phyloP scores from a whole-genome alignment of 257 asterid species.

The Salvia hispanica region DNA sequence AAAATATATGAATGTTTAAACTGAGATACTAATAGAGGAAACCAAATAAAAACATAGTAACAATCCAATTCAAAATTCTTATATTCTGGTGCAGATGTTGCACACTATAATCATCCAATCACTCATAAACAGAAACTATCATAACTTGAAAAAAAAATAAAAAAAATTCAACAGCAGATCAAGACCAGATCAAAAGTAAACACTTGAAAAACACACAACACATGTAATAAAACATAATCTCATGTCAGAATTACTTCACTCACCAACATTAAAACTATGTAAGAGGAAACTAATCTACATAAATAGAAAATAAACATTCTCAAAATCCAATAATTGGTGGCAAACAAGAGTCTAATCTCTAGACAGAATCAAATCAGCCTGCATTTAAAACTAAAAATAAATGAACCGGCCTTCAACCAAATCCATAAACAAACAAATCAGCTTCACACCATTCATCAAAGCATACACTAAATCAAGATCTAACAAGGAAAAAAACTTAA shows the following conservation, averaged over 20 bases:
- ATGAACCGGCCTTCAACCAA: not conserved
- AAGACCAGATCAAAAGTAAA: slow-evolving; percentile 14
- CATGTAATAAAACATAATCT: not conserved
- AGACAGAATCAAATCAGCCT: slow-evolving; percentile 24
- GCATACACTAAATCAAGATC: not conserved
- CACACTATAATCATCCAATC: slow-evolving; percentile 11
- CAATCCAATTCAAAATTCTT: slow-evolving; percentile 4
- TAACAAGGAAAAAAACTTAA: not conserved
- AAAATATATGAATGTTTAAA: slow-evolving; percentile 6
- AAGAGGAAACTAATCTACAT: slow-evolving; percentile 18
- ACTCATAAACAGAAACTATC: slow-evolving; percentile 5
- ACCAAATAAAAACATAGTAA: slow-evolving; percentile 2
- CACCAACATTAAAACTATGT: slow-evolving; percentile 23
- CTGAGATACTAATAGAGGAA: slow-evolving; percentile 6
- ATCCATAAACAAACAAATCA: too few relatives aligned
- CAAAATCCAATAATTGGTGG: slow-evolving; percentile 8
- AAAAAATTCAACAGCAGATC: slow-evolving; percentile 7
- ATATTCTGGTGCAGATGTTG: slow-evolving; percentile 17
- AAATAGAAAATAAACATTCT: not conserved
- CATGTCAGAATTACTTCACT: slow-evolving; percentile 30
- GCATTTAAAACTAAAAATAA: slow-evolving; percentile 9
- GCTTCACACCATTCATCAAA: not conserved
- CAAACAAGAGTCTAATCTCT: slow-evolving; percentile 25
- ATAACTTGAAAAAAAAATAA: not conserved
- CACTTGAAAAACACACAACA: not conserved